Evolutionary conservation across 257 asterid genomes (phyloP).

Genomic region (Solanum appendiculatum): DNA sequence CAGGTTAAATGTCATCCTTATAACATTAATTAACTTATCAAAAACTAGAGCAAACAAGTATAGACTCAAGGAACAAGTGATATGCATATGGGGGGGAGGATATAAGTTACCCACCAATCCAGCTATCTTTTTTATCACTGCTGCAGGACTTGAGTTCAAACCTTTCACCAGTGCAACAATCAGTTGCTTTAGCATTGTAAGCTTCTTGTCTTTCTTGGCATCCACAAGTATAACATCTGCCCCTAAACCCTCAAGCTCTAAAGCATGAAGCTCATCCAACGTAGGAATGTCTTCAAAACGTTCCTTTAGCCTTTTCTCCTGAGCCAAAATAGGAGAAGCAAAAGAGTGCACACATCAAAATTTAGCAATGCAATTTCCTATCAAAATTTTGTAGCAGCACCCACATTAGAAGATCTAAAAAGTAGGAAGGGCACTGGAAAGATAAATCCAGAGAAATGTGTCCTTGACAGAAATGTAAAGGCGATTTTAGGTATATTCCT

Average conservation of each 20-base stretch:
- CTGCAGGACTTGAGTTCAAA: conserved; percentile 66
- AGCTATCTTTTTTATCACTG: conserved; percentile 85
- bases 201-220: conserved; percentile 74
- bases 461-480: background rate
- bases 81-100: background rate
- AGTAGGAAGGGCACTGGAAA: background rate
- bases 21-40: background rate
- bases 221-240: conserved; percentile 88
- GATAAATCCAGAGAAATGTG: background rate
- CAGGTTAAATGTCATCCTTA: background rate
- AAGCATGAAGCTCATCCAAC: conserved; percentile 69
- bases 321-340: background rate
- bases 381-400: background rate
- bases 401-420: background rate
- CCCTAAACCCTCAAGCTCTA: conserved; percentile 76
- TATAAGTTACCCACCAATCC: conserved; percentile 63
- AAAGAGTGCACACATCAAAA: background rate
- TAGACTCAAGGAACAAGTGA: background rate
- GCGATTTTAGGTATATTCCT: background rate
- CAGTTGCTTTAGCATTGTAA: conserved; percentile 79
- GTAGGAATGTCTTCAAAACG: conserved; percentile 71
- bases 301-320: conserved; percentile 92
- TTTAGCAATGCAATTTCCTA: background rate
- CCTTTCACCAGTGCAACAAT: conserved; percentile 81
- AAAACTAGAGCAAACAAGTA: background rate